Evolutionary conservation across 305 asterid species (phyloP), one percentile per base, ranked within the genome.

Genomic region (Fraxinus xanthoxyloides): DNA sequence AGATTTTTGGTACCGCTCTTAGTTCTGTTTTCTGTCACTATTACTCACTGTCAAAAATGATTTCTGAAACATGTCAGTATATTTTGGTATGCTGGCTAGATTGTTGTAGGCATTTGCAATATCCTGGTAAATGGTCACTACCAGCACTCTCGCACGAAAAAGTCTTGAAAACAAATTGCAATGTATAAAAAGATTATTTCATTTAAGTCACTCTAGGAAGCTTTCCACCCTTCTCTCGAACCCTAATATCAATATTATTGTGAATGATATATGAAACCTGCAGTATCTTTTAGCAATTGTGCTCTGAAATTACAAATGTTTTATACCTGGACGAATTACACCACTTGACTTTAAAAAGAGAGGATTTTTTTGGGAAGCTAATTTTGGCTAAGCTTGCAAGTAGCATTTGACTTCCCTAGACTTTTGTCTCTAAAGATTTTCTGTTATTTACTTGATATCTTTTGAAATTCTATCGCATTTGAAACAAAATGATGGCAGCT

Each of bases 331-430:
- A 34, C 12, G 54, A 79, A 54, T 75, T 7, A 48, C 77, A 59
- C 46, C 63, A 38, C 83, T 70, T 15, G 48, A 79, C 75, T 19
- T 46, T 46, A 40, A 75, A 51, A 17, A 40, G 31, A 7, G 23
- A 19, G 10, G 12, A 54, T 54, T n/a, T 54, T 54, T 54, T 54
- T 59, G 77, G 32, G 38, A 69, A 69, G 40, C 40, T 69, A 30
- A 69, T 69, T 69, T 30, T 69, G 75, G 43, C 19, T 43, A 28
- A 75, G 65, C 28, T 40, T 63, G 85, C 85, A 51, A 72, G 77
- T 69, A 56, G 10, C 36, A 35, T 17, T 12, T 69, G 75, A 54
- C 65, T n/a, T 81, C 51, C 56, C 61, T 51, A 65, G 79, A 38
- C 36, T 74, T 40, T 69, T 36, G 75, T 75, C 51, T 36, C 9